phyloP scores from a whole-genome alignment of 2,329 filamentous ascomycete species.

The Ceratocystis lukuohia region DNA sequence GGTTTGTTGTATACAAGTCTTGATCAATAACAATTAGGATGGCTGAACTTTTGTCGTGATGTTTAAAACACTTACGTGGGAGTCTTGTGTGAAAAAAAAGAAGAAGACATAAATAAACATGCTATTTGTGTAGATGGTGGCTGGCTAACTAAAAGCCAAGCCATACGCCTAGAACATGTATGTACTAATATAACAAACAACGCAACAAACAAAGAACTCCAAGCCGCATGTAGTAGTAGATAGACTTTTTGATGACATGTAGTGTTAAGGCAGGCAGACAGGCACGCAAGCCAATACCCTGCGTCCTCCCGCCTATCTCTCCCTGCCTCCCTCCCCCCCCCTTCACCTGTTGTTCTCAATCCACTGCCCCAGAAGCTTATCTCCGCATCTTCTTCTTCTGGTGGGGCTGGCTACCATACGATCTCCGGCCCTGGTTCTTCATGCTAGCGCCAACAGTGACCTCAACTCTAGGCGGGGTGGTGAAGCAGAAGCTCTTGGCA shows the following conservation, averaged over 20 bases:
- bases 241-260: slow-evolving; percentile 12
- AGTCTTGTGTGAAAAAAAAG: neutral
- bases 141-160: neutral
- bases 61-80: neutral
- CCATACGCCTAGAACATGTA: neutral
- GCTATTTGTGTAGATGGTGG: neutral
- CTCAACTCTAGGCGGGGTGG: slow-evolving; percentile 66
- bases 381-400: slow-evolving; percentile 34
- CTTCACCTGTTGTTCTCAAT: neutral
- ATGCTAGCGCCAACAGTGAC: slow-evolving; percentile 71
- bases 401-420: slow-evolving; percentile 65
- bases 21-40: neutral
- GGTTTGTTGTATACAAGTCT: neutral
- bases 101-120: neutral
- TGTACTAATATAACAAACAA: slow-evolving; percentile 9
- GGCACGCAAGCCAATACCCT: neutral
- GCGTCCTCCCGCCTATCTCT: neutral
- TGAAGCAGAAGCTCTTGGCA: slow-evolving; percentile 72
- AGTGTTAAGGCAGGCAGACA: neutral
- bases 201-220: slow-evolving; percentile 15
- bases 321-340: neutral
- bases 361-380: neutral
- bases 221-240: slow-evolving; percentile 9
- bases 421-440: slow-evolving; percentile 54
- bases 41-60: neutral